Evolutionary conservation across 2,329 filamentous ascomycete species (phyloP), one percentile per base, ranked within the genome.

Genomic region (Capronia coronata): DNA sequence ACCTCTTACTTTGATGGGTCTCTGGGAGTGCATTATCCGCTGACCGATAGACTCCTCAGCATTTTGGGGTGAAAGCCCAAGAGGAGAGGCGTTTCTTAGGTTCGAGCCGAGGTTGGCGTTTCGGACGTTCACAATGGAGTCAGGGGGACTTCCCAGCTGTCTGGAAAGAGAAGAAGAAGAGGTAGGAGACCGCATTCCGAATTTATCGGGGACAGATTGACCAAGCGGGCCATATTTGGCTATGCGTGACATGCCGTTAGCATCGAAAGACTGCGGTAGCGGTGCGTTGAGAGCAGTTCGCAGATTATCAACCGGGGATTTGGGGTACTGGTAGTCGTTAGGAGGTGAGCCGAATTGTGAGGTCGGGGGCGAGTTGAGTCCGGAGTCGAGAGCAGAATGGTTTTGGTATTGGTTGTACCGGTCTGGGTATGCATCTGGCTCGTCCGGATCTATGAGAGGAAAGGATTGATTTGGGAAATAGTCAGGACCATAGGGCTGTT

Each of bases 191-290:
- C 95, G 90, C 58, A 96, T 74, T 11, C 87, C 87, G 62, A 97
- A 96, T 61, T 91, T 87, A 44, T 88, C 87, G 8, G 93, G 93
- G 9, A 97, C 86, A 0, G 91, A 97, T 0, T 90, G 87, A 6
- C 91, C 90, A 68, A 94, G 89, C 0, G 90, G 88, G 0, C 87
- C 93, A 65, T 90, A 89, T 52, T 88, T 82, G 14, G 91, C 90
- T 55, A 88, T 89, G 65, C 91, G 87, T 9, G 90, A 96, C 46
- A 96, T 87, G 43, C 90, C 91, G 63, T 96, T 93, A 61, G 89
- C 94, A 68, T 97, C 93, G 66, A 97, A 96, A 0, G 91, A 97
- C 7, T 90, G 87, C 1, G 93, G 93, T 7, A 97, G 78, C 13
- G 88, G 89, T 2, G 89, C 93, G 70, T 97, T 91, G 55, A 96